phyloP scores from a whole-genome alignment of 768 basidiomycete species.

The Scleroderma citrinum region DNA sequence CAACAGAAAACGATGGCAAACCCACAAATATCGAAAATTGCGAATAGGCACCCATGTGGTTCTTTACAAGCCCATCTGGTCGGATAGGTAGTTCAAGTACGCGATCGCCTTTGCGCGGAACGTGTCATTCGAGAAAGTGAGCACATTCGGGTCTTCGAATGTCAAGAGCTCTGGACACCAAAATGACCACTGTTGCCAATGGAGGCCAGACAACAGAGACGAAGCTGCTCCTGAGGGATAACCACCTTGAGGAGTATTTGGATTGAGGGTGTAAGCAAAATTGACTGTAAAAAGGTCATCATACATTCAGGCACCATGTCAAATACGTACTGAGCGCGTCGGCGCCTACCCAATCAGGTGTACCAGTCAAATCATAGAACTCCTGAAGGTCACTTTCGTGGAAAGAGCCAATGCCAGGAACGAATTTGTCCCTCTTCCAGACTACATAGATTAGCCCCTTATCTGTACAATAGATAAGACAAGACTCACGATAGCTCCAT shows the following conservation, averaged over 20 bases:
- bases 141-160: constrained; percentile 7
- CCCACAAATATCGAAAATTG: too few relatives aligned
- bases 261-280: constrained; percentile 13
- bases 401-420: constrained; percentile 13
- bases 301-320: not conserved
- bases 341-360: constrained; percentile 8
- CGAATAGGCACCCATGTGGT: too few relatives aligned
- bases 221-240: constrained; percentile 8
- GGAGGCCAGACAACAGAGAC: constrained; percentile 3
- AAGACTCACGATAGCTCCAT: constrained; percentile 11
- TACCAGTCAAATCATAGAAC: constrained; percentile 9
- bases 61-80: constrained; percentile 10
- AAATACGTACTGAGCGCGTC: constrained; percentile 9
- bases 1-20: too few relatives aligned
- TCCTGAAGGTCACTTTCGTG: constrained; percentile 13
- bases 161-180: constrained; percentile 3
- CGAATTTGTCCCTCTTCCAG: constrained; percentile 12
- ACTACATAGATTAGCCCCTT: too few relatives aligned
- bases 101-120: constrained; percentile 2
- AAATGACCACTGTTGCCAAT: constrained; percentile 5
- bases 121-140: constrained; percentile 8
- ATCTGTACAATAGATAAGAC: too few relatives aligned
- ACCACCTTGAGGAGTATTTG: constrained; percentile 1
- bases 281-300: constrained; percentile 6
- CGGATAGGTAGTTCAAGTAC: constrained; percentile 6